phyloP scores from a whole-genome alignment of 208 protist genomes.

The Porcisia hertigi region DNA sequence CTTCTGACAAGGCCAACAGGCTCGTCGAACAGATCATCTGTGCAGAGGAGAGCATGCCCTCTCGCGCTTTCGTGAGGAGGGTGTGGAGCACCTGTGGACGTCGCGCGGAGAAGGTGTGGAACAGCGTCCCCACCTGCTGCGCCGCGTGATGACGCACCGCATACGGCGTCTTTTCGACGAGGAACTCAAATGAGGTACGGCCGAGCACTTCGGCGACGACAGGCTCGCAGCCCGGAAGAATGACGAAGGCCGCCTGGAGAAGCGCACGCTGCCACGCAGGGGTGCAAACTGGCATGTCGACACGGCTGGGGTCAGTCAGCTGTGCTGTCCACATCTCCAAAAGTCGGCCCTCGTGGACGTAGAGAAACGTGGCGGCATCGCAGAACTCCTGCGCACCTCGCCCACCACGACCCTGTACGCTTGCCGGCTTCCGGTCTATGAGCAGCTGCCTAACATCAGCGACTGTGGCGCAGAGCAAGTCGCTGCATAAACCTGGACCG shows the following conservation, averaged over 20 bases:
- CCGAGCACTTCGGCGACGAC: slow-evolving; percentile 56
- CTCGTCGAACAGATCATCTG: slow-evolving; percentile 56
- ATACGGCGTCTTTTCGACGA: slow-evolving; percentile 47
- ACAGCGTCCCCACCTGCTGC: slow-evolving; percentile 49
- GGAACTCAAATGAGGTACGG: slow-evolving; percentile 65
- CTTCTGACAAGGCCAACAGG: slow-evolving; percentile 67
- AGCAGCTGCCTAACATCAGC: slow-evolving; percentile 4
- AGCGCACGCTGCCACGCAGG: slow-evolving; percentile 30
- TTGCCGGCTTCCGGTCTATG: not conserved
- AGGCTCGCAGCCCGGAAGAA: slow-evolving; percentile 47
- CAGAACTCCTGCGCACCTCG: not conserved
- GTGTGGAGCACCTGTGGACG: slow-evolving; percentile 54
- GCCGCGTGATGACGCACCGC: slow-evolving; percentile 59
- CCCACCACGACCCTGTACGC: not conserved
- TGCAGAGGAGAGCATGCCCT: slow-evolving; percentile 54
- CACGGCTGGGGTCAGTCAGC: slow-evolving; percentile 23
- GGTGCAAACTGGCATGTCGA: slow-evolving; percentile 32
- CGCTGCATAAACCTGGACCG: slow-evolving; percentile 17
- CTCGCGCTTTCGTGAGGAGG: slow-evolving; percentile 50
- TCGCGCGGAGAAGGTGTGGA: slow-evolving; percentile 45
- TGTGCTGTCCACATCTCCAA: slow-evolving; percentile 30
- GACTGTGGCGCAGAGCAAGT: slow-evolving; percentile 11
- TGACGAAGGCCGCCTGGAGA: slow-evolving; percentile 26
- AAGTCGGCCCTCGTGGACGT: slow-evolving; percentile 29
- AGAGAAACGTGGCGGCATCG: slow-evolving; percentile 27